A percentile compares a stretch with the other conserved stretches of the same genome.
Evolutionary conservation across 768 basidiomycete species (phyloP).

Genomic region (Podaxis mareebaensis): DNA sequence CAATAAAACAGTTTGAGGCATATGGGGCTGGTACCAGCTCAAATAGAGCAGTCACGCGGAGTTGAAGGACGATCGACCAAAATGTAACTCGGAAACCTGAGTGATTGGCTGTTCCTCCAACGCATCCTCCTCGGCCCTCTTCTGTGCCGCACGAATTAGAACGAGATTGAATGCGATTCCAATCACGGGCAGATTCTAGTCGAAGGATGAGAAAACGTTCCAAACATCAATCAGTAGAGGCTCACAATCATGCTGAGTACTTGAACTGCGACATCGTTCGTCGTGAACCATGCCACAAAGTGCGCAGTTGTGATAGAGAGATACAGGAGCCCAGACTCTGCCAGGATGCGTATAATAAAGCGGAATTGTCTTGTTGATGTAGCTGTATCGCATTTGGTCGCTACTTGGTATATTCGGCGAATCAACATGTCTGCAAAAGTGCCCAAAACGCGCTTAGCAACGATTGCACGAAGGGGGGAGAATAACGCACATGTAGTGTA

Average conservation of each 20-base stretch:
- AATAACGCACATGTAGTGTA: not conserved
- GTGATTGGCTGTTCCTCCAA: not conserved
- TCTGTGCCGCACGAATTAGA: not conserved
- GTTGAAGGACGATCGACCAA: not conserved
- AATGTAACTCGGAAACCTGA: not conserved
- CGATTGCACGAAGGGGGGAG: not conserved
- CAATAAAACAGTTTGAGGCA: not conserved
- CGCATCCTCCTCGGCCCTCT: not conserved
- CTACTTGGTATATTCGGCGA: not conserved
- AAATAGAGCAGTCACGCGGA: not conserved
- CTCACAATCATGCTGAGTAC: constrained; percentile 3
- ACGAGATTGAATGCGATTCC: constrained; percentile 8
- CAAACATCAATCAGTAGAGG: too few relatives aligned
- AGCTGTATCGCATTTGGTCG: not conserved
- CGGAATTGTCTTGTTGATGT: not conserved
- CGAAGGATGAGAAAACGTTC: too few relatives aligned
- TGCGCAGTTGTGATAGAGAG: constrained; percentile 7
- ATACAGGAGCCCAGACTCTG: constrained; percentile 11
- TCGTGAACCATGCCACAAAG: constrained; percentile 2
- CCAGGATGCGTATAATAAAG: not conserved
- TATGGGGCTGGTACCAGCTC: not conserved
- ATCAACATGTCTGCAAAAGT: not conserved
- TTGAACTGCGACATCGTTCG: not conserved
- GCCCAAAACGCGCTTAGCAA: not conserved
- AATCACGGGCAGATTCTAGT: constrained; percentile 3